Percentiles rank a stretch among this genome's conserved stretches.
Evolutionary conservation across 2,329 filamentous ascomycete genomes (phyloP).

Genomic region (Fusarium coicis): DNA sequence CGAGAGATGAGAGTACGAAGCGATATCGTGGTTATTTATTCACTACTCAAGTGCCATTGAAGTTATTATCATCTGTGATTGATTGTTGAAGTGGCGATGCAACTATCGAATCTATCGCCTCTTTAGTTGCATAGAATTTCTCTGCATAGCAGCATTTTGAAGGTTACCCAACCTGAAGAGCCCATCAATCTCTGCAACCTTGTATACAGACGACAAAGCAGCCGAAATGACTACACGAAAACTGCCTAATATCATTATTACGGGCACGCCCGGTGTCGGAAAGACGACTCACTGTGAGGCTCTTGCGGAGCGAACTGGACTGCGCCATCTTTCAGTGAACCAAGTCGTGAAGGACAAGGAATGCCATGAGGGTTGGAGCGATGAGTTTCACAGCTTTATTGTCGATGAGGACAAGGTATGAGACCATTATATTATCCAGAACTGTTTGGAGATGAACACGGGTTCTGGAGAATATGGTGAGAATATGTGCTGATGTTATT

Average conservation of each 20-base stretch:
- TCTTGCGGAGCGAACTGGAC: conserved; percentile 77
- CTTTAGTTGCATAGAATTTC: conserved; percentile 33
- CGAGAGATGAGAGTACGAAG: conserved; percentile 36
- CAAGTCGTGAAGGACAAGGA: conserved; percentile 88
- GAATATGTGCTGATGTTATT: conserved; percentile 12
- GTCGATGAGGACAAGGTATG: conserved; percentile 95
- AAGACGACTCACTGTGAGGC: conserved; percentile 93
- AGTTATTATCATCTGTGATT: neutral
- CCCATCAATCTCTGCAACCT: conserved; percentile 39
- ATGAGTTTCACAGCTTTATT: conserved; percentile 87
- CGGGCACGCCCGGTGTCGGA: conserved; percentile 93
- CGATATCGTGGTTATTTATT: conserved; percentile 37
- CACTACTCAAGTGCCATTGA: neutral
- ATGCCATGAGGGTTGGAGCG: conserved; percentile 89
- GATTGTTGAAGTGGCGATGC: conserved; percentile 7
- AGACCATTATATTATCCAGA: neutral
- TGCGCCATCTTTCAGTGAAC: conserved; percentile 89
- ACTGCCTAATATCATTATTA: conserved; percentile 90
- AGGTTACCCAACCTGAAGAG: conserved; percentile 13
- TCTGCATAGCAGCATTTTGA: conserved; percentile 15
- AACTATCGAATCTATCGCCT: conserved; percentile 23
- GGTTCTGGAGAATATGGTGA: neutral
- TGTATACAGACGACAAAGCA: neutral
- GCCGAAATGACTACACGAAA: conserved; percentile 54
- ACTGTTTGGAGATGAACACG: neutral